Conservation (phyloP, 2,329 filamentous ascomycete genomes). For the Pestalotiopsis sp. region DNA sequence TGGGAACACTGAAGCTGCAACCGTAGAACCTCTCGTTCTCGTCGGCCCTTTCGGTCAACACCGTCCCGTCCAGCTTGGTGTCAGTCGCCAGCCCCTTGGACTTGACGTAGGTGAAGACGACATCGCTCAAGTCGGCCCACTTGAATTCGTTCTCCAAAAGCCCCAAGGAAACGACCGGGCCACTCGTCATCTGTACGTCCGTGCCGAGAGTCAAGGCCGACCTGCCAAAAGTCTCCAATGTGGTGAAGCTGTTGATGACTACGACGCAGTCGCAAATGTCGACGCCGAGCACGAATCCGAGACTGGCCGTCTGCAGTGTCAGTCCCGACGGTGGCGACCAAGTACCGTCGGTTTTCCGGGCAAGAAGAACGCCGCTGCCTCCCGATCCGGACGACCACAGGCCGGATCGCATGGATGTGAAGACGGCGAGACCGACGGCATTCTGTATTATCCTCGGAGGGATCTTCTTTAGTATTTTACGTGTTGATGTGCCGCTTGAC, state of each 20-base stretch:
- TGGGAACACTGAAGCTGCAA: constrained; percentile 51
- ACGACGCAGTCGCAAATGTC: constrained; percentile 97
- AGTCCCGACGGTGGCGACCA: constrained; percentile 94
- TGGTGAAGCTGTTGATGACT: constrained; percentile 85
- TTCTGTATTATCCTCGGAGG: constrained; percentile 83
- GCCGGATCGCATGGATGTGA: constrained; percentile 93
- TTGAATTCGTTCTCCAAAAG: constrained; percentile 52
- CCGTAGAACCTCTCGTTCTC: constrained; percentile 64
- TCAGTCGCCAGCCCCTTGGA: constrained; percentile 57
- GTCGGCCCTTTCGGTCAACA: constrained; percentile 58
- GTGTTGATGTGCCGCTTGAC: constrained; percentile 49
- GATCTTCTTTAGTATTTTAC: constrained; percentile 74
- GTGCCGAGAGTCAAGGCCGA: constrained; percentile 79
- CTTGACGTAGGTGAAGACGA: constrained; percentile 62
- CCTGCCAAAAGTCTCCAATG: constrained; percentile 81
- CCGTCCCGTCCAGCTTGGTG: constrained; percentile 58
- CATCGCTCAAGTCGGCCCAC: constrained; percentile 56
- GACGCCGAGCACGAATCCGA: constrained; percentile 88
- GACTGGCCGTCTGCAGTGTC: constrained; percentile 82
- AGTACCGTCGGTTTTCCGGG: constrained; percentile 79
- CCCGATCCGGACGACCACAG: constrained; percentile 91
- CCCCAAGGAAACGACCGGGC: constrained; percentile 67
- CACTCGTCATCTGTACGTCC: constrained; percentile 76
- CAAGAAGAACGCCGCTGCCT: constrained; percentile 85
- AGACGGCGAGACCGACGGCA: constrained; percentile 88